Evolutionary conservation across 1,284 basidiomycete species (phyloP).

Genomic region (Xerocomus amazonicus): DNA sequence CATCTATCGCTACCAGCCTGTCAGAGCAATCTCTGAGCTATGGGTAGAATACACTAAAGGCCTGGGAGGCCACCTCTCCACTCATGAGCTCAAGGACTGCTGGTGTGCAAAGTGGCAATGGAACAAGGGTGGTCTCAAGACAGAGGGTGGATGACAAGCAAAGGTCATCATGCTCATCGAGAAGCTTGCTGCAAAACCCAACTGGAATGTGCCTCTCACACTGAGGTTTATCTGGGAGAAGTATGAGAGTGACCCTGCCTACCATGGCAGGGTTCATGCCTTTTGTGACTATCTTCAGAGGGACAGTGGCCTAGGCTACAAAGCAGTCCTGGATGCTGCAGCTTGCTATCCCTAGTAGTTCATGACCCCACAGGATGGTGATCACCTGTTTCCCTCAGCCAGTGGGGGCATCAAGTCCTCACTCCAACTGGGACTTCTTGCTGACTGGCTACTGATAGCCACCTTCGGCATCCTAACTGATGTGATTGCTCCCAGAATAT

Average conservation of each 20-base stretch:
- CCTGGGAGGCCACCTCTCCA: constrained; percentile 10
- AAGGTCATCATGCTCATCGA: constrained; percentile 12
- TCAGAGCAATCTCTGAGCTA: constrained; percentile 8
- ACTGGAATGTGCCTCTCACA: constrained; percentile 13
- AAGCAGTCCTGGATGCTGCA: constrained; percentile 6
- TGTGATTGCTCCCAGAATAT: no score
- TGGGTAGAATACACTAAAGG: constrained; percentile 14
- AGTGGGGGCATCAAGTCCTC: no score
- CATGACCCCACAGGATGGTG: no score
- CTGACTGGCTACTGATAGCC: no score
- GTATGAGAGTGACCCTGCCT: constrained; percentile 9
- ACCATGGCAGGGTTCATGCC: constrained; percentile 10
- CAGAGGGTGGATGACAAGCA: constrained; percentile 7
- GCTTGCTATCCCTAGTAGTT: constrained; percentile 3
- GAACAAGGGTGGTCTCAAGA: constrained; percentile 12
- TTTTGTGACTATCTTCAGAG: constrained; percentile 13
- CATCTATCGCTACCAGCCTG: constrained; percentile 7
- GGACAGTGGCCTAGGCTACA: constrained; percentile 1
- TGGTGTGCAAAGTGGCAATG: constrained; percentile 16
- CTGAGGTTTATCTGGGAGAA: constrained; percentile 15
- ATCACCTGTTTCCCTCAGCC: no score
- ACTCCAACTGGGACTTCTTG: no score
- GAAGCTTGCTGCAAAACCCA: constrained; percentile 10
- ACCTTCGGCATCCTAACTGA: no score
- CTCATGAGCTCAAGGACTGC: constrained; percentile 9